Percentiles rank a stretch among this genome's conserved stretches.
These are phyloP conservation scores for Talaromyces sp. DNA, from an alignment of 2,329 filamentous ascomycete species.

Conservation along the genomic window DNA sequence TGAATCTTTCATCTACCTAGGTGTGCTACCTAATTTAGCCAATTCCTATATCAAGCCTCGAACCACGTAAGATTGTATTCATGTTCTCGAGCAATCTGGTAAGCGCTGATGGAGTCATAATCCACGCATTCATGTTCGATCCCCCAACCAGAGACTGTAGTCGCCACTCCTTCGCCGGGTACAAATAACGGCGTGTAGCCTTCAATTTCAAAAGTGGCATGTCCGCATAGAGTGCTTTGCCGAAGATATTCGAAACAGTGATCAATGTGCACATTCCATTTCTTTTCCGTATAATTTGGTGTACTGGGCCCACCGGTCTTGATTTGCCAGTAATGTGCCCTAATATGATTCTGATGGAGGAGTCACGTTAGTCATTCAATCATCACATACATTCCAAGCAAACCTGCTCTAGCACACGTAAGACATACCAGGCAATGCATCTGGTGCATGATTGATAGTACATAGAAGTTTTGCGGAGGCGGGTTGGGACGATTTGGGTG, in stretches of 20 bases:
- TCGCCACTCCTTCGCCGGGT: neutral
- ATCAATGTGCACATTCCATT: slow-evolving; percentile 1
- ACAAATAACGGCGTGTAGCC: neutral
- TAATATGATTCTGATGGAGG: neutral
- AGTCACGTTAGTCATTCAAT: neutral
- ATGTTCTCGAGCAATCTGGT: neutral
- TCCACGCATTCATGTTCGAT: neutral
- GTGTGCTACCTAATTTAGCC: neutral
- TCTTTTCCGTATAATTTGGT: neutral
- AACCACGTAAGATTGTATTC: slow-evolving; percentile 1
- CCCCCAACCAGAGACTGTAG: neutral
- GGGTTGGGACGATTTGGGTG: neutral
- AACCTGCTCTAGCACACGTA: neutral
- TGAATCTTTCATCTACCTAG: neutral
- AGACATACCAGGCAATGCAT: slow-evolving; percentile 1
- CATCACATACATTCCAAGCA: neutral
- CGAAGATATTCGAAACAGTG: slow-evolving; percentile 8
- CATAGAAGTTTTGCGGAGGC: neutral
- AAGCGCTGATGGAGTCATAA: neutral
- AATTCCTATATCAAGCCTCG: neutral
- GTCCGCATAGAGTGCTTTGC: neutral
- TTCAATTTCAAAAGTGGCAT: neutral
- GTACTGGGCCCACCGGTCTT: neutral
- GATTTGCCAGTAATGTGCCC: neutral
- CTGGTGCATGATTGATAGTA: neutral